These are phyloP conservation scores for Tirmania nivea DNA, from an alignment of 495 filamentous ascomycete genomes.

Conservation along the genomic window DNA sequence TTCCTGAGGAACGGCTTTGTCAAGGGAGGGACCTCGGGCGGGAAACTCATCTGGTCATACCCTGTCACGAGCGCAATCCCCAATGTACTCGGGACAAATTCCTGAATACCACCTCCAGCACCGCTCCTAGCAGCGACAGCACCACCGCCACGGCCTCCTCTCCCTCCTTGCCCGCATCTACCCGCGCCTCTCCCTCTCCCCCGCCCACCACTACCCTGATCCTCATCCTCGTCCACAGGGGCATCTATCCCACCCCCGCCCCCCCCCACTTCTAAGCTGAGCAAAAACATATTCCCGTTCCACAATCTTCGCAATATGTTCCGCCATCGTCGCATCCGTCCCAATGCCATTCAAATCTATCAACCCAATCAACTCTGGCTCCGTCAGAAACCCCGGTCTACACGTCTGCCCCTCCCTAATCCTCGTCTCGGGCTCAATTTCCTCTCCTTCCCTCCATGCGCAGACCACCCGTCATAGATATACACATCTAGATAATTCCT, in stretches of 20 bases:
- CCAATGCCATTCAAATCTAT: constrained; percentile 99
- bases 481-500: constrained; percentile 92
- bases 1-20: constrained; percentile 95
- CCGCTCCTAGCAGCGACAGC: constrained; percentile 26
- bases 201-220: constrained; percentile 22
- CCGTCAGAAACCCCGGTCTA: constrained; percentile 69
- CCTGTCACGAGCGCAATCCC: constrained; percentile 82
- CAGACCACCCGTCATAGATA: constrained; percentile 89
- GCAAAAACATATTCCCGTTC: constrained; percentile 61
- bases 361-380: constrained; percentile 86
- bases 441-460: constrained; percentile 49
- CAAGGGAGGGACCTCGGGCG: constrained; percentile 44
- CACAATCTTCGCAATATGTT: constrained; percentile 91
- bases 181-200: constrained; percentile 21
- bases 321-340: constrained; percentile 96
- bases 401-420: constrained; percentile 73
- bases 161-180: constrained; percentile 25
- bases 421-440: constrained; percentile 72
- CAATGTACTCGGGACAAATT: constrained; percentile 76
- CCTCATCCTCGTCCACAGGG: constrained; percentile 9
- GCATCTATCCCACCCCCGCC: constrained; percentile 8
- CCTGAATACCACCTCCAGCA: constrained; percentile 37
- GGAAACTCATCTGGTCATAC: constrained; percentile 70
- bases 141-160: constrained; percentile 23
- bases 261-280: constrained; percentile 28